Percentiles rank a stretch among this genome's conserved stretches.
Evolutionary conservation across 768 basidiomycete genomes (phyloP).

Genomic region (Trametes coccinea): DNA sequence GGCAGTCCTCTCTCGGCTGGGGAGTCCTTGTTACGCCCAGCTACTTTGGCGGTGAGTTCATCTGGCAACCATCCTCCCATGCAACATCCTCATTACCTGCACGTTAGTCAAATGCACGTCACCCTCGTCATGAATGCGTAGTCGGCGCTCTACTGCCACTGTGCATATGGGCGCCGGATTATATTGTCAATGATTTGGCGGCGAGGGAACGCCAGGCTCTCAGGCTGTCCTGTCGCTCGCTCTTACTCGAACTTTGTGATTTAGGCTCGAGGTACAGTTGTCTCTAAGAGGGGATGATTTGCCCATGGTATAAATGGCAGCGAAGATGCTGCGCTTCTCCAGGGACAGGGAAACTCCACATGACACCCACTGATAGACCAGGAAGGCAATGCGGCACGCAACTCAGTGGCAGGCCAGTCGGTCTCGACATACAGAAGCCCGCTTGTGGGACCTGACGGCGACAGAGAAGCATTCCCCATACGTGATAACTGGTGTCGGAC

Average conservation of each 20-base stretch:
- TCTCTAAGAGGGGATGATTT: background rate
- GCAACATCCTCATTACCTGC: too few species aligned
- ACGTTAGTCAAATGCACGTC: too few species aligned
- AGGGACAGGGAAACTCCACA: background rate
- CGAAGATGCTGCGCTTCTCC: background rate
- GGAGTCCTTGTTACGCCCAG: background rate
- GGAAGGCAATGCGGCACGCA: background rate
- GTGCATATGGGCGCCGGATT: too few species aligned
- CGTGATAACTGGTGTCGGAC: background rate
- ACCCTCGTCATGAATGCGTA: too few species aligned
- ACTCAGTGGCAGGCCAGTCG: background rate
- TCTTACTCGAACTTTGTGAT: too few species aligned
- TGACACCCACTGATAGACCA: background rate
- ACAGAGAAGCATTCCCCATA: background rate
- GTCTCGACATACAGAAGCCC: background rate
- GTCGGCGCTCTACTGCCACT: too few species aligned
- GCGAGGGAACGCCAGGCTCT: too few species aligned
- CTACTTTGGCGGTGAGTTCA: too few species aligned
- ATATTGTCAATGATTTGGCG: too few species aligned
- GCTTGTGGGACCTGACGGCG: background rate
- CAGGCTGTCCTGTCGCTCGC: too few species aligned
- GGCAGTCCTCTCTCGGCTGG: background rate
- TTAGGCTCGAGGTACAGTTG: too few species aligned
- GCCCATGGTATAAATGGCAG: background rate
- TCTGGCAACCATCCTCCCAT: too few species aligned